Base-by-base conservation (phyloP, 371 early-diverging fungal species). In the Batrachochytrium dendrobatidis region DNA sequence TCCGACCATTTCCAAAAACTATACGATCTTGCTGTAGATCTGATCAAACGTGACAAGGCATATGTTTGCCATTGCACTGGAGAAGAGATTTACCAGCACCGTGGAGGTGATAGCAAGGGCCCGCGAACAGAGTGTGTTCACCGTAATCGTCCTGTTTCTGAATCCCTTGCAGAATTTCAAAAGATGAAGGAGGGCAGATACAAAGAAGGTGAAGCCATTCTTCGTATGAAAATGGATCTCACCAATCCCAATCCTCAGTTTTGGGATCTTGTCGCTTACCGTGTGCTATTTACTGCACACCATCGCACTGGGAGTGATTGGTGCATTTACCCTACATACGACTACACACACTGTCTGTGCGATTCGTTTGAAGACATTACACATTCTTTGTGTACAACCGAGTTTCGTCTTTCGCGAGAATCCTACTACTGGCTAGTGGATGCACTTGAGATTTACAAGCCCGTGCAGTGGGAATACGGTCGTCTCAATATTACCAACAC, bases 301-400 rank as follows among this genome's bases (percentile, higher is more conserved):
- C 87, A 86, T 69, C 88, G 95, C 55, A 96, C 99, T 10, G 94
- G 90, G 18, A 80, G 85, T 43, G 75, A 86, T 51, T 99, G 98
- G 96, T 85, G 94, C 66, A 90, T 99, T 68, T 99, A 99, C 74
- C 99, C 99, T 35, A 98, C 99, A 17, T 99, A 99, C 71, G 99
- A 99, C 75, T 99, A 88, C 74, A 96, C 99, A 3, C 98, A 99
- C 71, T 99, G 99, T 70, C 81, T 99, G 20, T 91, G 90, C 62
- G 99, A 99, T 74, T 99, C 99, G 3, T 88, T 99, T 63, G 99
- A 99, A 71, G 96, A 99, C 81, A 99, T 99, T 58, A 98, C 99
- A 1, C 99, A 99, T 72, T 97, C 98, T 22, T 87, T 99, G 62
- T 99, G 99, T 82, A 99, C 99, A 2, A 84, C 89, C 44, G 99